phyloP scores from a whole-genome alignment of 768 basidiomycete genomes.

The Leccinum broughii region DNA sequence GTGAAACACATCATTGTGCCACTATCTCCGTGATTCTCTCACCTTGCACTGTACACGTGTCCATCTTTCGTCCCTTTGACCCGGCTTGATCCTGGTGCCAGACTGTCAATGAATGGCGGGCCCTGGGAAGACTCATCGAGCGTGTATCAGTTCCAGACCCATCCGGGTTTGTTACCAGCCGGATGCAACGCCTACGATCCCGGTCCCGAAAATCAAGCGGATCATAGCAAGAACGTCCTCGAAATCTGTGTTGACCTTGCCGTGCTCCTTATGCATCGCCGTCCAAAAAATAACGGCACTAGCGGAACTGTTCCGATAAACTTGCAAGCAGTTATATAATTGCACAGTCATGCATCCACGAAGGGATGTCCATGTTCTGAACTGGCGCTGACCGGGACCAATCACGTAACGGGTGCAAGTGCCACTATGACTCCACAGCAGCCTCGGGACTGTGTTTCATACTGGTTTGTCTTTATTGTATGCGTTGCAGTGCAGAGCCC shows the following conservation, averaged over 20 bases:
- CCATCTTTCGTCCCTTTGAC: neutral
- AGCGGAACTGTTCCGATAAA: neutral
- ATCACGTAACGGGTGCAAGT: slow-evolving; percentile 1
- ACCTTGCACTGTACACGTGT: slow-evolving; percentile 3
- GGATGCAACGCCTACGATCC: neutral
- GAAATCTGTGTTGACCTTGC: neutral
- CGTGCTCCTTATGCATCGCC: neutral
- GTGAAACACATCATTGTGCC: slow-evolving; percentile 3
- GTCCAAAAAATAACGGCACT: neutral
- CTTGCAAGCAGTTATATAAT: neutral
- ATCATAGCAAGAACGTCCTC: neutral
- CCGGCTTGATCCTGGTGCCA: slow-evolving; percentile 1
- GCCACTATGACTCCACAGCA: neutral
- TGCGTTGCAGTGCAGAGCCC: neutral
- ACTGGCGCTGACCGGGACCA: neutral
- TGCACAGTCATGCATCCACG: neutral
- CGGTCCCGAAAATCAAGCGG: neutral
- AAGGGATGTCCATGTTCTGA: neutral
- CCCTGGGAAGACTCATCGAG: neutral
- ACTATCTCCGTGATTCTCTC: slow-evolving; percentile 3
- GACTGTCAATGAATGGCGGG: neutral
- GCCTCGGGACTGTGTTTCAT: neutral
- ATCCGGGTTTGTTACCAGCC: neutral
- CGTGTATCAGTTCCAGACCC: neutral
- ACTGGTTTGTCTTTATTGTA: neutral